Conservation (phyloP, 495 filamentous ascomycete species). For the Penicillium dipodomyicola region DNA sequence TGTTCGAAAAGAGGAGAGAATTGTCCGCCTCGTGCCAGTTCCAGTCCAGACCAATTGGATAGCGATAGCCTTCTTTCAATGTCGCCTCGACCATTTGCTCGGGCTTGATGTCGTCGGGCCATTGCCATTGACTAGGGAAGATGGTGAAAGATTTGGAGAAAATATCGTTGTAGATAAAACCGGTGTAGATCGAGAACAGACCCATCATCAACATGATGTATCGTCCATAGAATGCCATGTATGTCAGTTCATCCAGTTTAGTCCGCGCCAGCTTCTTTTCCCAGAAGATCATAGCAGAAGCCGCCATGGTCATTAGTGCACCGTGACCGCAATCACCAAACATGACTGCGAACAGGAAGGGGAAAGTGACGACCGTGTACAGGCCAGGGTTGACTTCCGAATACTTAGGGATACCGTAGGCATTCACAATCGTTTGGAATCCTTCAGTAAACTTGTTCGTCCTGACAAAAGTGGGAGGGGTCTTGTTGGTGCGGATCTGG, state of each 20-base stretch:
- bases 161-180: constrained; percentile 95
- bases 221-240: constrained; percentile 97
- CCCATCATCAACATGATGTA: constrained; percentile 99
- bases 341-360: constrained; percentile 98
- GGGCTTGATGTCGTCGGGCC: constrained; percentile 63
- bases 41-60: constrained; percentile 96
- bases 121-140: constrained; percentile 86
- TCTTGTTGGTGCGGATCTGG: constrained; percentile 93
- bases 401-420: constrained; percentile 96
- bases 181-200: constrained; percentile 93
- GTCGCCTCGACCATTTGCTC: constrained; percentile 60
- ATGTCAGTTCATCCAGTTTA: constrained; percentile 90
- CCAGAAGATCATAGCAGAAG: constrained; percentile 89
- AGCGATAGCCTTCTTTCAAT: constrained; percentile 71
- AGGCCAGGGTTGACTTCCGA: constrained; percentile 94
- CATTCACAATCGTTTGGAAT: constrained; percentile 98
- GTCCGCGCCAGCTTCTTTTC: constrained; percentile 80
- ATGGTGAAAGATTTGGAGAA: constrained; percentile 90
- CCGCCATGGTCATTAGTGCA: constrained; percentile 74
- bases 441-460: constrained; percentile 97
- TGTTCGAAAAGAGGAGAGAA: constrained; percentile 89
- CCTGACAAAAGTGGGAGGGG: constrained; percentile 90
- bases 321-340: constrained; percentile 97
- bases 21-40: constrained; percentile 95
- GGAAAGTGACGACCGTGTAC: constrained; percentile 93